Percentiles rank a stretch among this genome's conserved stretches.
phyloP scores from a whole-genome alignment of 2,329 filamentous ascomycete species.

The Hyphodiscus sp. region DNA sequence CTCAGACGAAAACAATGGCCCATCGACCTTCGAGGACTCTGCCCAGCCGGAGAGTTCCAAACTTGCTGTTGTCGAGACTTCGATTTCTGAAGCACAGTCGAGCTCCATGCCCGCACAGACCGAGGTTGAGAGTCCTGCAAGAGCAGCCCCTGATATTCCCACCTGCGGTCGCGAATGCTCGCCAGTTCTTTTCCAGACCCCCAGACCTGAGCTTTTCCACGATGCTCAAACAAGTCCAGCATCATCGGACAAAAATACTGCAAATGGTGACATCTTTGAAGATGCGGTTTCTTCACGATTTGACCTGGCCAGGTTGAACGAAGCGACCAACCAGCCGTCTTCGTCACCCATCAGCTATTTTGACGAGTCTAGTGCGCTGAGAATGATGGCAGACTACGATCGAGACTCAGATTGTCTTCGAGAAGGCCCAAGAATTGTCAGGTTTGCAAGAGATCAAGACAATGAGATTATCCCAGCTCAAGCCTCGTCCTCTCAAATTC shows the following conservation, averaged over 20 bases:
- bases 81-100: not conserved
- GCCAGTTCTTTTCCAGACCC: not conserved
- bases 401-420: slow-evolving; percentile 4
- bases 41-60: slow-evolving; percentile 7
- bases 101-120: not conserved
- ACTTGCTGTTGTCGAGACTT: slow-evolving; percentile 3
- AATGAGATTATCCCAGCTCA: not conserved
- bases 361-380: slow-evolving; percentile 26
- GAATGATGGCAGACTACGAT: slow-evolving; percentile 21
- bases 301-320: not conserved
- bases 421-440: not conserved
- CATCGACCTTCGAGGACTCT: not conserved
- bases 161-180: slow-evolving; percentile 7
- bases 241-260: slow-evolving; percentile 22
- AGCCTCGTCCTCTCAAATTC: not conserved
- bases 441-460: slow-evolving; percentile 4
- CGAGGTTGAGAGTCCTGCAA: not conserved
- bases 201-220: slow-evolving; percentile 31
- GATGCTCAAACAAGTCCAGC: slow-evolving; percentile 43
- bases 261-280: slow-evolving; percentile 20
- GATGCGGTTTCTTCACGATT: slow-evolving; percentile 21
- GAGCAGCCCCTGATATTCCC: not conserved
- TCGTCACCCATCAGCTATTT: slow-evolving; percentile 21
- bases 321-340: not conserved
- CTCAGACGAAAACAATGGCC: not conserved